Base-by-base conservation (phyloP, 2,329 filamentous ascomycete species). In the Colletotrichum paranaense region DNA sequence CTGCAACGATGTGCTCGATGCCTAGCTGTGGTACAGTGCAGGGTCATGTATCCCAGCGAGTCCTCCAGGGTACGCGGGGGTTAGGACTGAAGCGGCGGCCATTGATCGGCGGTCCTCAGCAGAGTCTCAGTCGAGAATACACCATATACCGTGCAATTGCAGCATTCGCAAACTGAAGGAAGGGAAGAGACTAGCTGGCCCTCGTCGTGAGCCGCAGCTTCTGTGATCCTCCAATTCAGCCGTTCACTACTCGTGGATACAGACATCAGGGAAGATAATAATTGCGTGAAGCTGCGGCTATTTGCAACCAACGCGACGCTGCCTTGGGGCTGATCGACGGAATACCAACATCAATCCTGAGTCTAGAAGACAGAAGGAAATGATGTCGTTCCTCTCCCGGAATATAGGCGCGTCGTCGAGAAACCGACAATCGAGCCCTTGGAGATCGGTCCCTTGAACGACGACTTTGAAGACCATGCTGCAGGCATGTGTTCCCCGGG, bases 401-500 rank as follows among this genome's bases (percentile, higher is more conserved):
- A 9, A 9, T n/a, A 32, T 22, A 63, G 46, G 19, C 46, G 26
- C n/a, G 60, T 35, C 12, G 60, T 24, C 14, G 55, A 56, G 30
- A 53, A 42, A 46, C 28, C 42, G 32, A 66, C 62, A n/a, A 24
- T 22, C 42, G 30, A 9, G n/a, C 52, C 32, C 42, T 6, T 14
- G n/a, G 32, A n/a, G n/a, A 24, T 28, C 30, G 30, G 49, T 32
- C 53, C 19, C 46, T 53, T 49, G 28, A 16, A 35, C n/a, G 42
- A 49, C 5, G 19, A 53, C 24, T 63, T 49, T 30, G 30, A 72
- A 59, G 38, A 35, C 8, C 8, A 22, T 71, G 56, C 49, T 56
- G n/a, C 57, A 59, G 56, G 49, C 58, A 58, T 42, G 30, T 55
- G 42, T 69, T 73, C 66, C 66, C 59, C 60, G 14, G 70, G 55